Percentiles rank a stretch among this genome's conserved stretches.
Evolutionary conservation across 345 rosid species (phyloP).

Genomic region (Camelina hispida): DNA sequence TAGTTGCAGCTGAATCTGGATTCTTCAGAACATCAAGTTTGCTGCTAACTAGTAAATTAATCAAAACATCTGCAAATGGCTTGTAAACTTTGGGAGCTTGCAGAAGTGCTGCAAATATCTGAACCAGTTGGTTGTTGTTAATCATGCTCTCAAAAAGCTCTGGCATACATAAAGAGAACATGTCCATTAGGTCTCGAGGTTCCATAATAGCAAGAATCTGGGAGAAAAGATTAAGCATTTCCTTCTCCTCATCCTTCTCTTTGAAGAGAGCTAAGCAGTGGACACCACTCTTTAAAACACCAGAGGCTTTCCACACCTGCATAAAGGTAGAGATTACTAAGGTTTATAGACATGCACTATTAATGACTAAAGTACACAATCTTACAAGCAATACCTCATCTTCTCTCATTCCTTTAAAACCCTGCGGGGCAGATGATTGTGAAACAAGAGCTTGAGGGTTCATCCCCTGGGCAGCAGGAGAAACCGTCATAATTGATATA

Average conservation of each 20-base stretch:
- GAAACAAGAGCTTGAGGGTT: slow-evolving; percentile 74
- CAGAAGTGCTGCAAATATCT: slow-evolving; percentile 86
- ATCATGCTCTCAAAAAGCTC: slow-evolving; percentile 99
- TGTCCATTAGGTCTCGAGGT: slow-evolving; percentile 98
- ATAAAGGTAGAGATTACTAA: slow-evolving; percentile 42
- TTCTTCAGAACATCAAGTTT: slow-evolving; percentile 89
- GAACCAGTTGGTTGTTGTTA: slow-evolving; percentile 83
- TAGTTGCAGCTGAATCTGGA: slow-evolving; percentile 84
- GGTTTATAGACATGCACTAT: slow-evolving; percentile 19
- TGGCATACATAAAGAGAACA: slow-evolving; percentile 98
- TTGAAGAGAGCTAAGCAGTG: slow-evolving; percentile 97
- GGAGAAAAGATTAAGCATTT: slow-evolving; percentile 86
- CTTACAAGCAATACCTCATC: slow-evolving; percentile 75
- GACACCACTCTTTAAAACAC: slow-evolving; percentile 95
- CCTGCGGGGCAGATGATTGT: slow-evolving; percentile 71
- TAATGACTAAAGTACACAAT: slow-evolving; percentile 28
- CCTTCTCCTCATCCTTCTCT: slow-evolving; percentile 98
- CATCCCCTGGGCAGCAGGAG: slow-evolving; percentile 62
- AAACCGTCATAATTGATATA: slow-evolving; percentile 51
- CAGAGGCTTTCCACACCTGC: slow-evolving; percentile 97
- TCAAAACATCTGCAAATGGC: slow-evolving; percentile 93
- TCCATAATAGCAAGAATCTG: slow-evolving; percentile 96
- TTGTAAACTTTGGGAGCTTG: slow-evolving; percentile 80
- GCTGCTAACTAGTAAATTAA: slow-evolving; percentile 84
- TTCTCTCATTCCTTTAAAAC: slow-evolving; percentile 93